These are phyloP conservation scores for Penicillium antarcticum DNA, from an alignment of 495 filamentous ascomycete species.

Conservation along the genomic window DNA sequence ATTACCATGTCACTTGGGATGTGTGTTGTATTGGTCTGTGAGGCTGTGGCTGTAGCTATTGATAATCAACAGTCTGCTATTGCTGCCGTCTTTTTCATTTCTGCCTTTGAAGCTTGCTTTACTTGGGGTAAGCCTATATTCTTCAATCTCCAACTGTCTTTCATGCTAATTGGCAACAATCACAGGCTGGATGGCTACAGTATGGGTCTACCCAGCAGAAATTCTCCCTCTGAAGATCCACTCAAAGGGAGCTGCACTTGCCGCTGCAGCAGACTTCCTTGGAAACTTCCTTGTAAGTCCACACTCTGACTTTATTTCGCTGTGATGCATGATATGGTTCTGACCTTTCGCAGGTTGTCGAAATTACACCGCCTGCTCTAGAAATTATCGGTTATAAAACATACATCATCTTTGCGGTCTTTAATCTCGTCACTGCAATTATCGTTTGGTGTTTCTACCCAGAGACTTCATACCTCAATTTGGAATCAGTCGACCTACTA, in stretches of 20 bases:
- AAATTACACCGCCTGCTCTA: conserved; percentile 23
- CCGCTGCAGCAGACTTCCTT: conserved; percentile 21
- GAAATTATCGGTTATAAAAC: conserved; percentile 23
- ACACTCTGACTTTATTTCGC: neutral
- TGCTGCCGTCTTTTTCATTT: conserved; percentile 30
- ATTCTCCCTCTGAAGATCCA: conserved; percentile 28
- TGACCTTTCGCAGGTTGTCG: conserved; percentile 3
- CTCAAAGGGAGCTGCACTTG: conserved; percentile 28
- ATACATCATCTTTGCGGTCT: conserved; percentile 40
- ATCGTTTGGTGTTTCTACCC: conserved; percentile 41
- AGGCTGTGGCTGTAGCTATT: conserved; percentile 24
- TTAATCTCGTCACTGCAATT: conserved; percentile 26
- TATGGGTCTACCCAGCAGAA: conserved; percentile 33
- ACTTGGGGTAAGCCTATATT: conserved; percentile 24
- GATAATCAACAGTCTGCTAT: conserved; percentile 13
- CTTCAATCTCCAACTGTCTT: neutral
- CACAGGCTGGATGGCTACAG: conserved; percentile 23
- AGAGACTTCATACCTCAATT: conserved; percentile 24
- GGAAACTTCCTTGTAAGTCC: conserved; percentile 17
- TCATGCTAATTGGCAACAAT: neutral
- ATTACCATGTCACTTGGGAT: conserved; percentile 32
- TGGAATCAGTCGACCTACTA: conserved; percentile 16
- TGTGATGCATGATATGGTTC: neutral
- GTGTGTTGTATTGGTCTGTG: conserved; percentile 21
- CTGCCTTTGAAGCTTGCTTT: conserved; percentile 33